Evolutionary conservation across 2,329 filamentous ascomycete genomes (phyloP).

Genomic region (Cordyceps pruinosa): DNA sequence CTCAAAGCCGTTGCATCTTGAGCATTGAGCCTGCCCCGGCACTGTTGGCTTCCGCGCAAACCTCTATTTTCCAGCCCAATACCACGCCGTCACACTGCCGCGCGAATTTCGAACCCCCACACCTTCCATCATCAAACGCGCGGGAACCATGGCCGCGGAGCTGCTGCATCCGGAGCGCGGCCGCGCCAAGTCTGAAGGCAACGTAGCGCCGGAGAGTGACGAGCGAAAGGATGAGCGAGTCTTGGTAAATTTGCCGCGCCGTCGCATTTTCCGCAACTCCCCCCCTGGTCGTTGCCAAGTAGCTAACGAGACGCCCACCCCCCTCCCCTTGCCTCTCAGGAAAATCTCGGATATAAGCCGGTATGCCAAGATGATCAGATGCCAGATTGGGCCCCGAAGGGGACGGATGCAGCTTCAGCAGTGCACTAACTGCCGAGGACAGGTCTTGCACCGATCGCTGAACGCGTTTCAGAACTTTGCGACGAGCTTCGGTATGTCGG

Average conservation of each 20-base stretch:
- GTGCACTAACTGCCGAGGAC: neutral
- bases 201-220: neutral
- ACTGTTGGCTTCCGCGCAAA: neutral
- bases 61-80: neutral
- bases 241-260: neutral
- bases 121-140: neutral
- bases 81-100: neutral
- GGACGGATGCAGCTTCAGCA: neutral
- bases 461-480: conserved; percentile 52
- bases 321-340: no score
- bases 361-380: conserved; percentile 13
- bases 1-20: neutral
- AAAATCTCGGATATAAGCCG: conserved; percentile 22
- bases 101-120: neutral
- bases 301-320: neutral
- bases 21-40: neutral
- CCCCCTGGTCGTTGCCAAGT: neutral
- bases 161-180: neutral
- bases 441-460: conserved; percentile 52
- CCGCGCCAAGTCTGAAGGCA: neutral
- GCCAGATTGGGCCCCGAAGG: neutral
- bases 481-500: conserved; percentile 47
- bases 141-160: neutral
- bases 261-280: neutral
- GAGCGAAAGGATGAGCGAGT: neutral